Evolutionary conservation across 306 rosid genomes (phyloP), one percentile per base, ranked within the genome.

Genomic region (Dryas alaskensis): DNA sequence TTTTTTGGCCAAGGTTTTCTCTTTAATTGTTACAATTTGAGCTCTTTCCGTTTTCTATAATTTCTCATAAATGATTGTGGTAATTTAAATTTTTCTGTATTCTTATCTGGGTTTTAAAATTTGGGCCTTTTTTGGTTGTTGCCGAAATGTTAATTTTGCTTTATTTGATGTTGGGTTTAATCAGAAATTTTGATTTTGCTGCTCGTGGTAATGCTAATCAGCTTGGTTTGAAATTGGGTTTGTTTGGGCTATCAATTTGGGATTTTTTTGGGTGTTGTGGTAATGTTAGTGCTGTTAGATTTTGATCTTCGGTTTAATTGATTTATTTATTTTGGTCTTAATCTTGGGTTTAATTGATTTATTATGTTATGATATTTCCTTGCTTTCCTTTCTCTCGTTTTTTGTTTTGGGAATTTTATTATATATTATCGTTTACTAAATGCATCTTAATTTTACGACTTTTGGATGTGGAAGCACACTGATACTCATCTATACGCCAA

Each of bases 31-130:
- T 42, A 31, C 19, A 9, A 54, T 10, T 11, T 58, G 10, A 8
- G 5, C 2, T 12, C 6, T 47, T 25, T 39, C 10, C 10, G 11
- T 25, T 31, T 31, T 31, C 37, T 31, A 31, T 47, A 17, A 13
- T 64, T 74, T 47, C 59, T 42, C 17, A 22, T 31, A 59, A 37
- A 48, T 73, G 10, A 43, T 42, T 79, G 25, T 46, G 60, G n/a
- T 16, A 27, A 53, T 52, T 37, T 57, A 27, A 43, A 43, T 42
- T 44, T 44, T 1, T 0, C 52, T 55, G 17, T 39, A 46, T 66
- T 46, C 13, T 42, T 14, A 6, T 48, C 53, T 49, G 62, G 62
- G 50, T 50, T 49, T 0, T 74, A 5, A 22, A 39, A 67, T 49
- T 67, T 57, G 22, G n/a, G 60, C 71, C 14, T 61, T 60, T 16